Base-by-base conservation (phyloP, 495 filamentous ascomycete species). In the Aspergillus conjunctus region DNA sequence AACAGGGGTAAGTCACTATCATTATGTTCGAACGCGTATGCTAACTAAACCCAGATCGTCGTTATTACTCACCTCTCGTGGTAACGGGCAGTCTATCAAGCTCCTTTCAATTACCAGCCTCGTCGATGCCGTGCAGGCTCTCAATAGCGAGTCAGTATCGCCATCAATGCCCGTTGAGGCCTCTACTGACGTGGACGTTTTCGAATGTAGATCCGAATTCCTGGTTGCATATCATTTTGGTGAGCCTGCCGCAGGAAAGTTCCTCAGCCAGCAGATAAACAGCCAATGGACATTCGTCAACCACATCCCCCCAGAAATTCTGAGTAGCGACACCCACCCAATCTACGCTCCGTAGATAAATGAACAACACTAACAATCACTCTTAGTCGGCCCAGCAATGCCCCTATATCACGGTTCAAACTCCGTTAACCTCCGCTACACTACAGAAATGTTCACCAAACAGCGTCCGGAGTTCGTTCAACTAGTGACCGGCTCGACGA, bases 191-290 rank as follows among this genome's bases (percentile, higher is more conserved):
- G 26, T 3, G 26, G 3, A 18, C 6, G 46, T 50, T 22, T n/a
- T n/a, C n/a, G n/a, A n/a, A n/a, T 18, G 22, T 50, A 51, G 48
- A 5, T 26, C 48, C 2, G 21, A 51, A 7, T 51, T 21, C 9
- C 48, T 51, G 7, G 48, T 51, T 7, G 48, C 48, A 14, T 51
- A 51, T 7, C 48, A 51, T 26, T 51, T 51, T 26, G 48, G 17
- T 1, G 48, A 26, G 3, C 48, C 48, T 1, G 48, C 48, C 4
- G 48, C 4, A 7, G 48, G 48, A 20, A 51, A 51, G 10, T 51
- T 51, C 48, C 48, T 51, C 1, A 51, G 48, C 48, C 48, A 51
- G 26, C 48, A 51, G 26, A 51, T 51, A n/a, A 26, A 26, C 48
- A 51, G 48, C 48, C n/a, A 26, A 20, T 51, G 17, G 48, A 22